These are phyloP conservation scores for Pilaira anomala DNA, from an alignment of 192 early-diverging fungal genomes.

Conservation along the genomic window DNA sequence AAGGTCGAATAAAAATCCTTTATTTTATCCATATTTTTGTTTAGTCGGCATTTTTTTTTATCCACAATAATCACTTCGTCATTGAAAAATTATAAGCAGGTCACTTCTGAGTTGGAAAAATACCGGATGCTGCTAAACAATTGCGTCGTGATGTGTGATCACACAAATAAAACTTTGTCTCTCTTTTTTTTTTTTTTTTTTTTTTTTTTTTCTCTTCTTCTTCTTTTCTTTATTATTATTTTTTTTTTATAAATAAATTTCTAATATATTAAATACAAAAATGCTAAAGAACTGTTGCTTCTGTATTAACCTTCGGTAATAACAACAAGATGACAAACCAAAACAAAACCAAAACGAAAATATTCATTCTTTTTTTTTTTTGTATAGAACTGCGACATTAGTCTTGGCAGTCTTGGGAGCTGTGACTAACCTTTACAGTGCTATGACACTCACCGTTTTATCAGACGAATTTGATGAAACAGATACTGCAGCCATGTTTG, in stretches of 20 bases:
- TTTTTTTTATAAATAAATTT: too few relatives aligned
- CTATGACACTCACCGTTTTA: slow-evolving; percentile 23
- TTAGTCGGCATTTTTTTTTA: too few relatives aligned
- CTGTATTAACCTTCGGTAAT: slow-evolving; percentile 33
- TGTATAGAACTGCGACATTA: slow-evolving; percentile 30
- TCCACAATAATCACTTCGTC: too few relatives aligned
- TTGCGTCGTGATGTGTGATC: too few relatives aligned
- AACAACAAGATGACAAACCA: background rate
- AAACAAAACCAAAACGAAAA: background rate
- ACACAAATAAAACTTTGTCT: too few relatives aligned
- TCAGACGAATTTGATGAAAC: slow-evolving; percentile 18
- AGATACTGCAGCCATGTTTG: slow-evolving; percentile 17
- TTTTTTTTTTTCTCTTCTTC: background rate
- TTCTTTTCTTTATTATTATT: slow-evolving; percentile 17
- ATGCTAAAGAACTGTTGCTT: slow-evolving; percentile 32
- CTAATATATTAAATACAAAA: slow-evolving; percentile 14
- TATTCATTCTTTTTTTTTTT: background rate
- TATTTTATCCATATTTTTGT: too few relatives aligned
- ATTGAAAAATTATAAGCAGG: too few relatives aligned
- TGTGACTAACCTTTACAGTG: slow-evolving; percentile 28
- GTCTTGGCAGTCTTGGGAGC: slow-evolving; percentile 26
- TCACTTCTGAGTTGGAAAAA: too few relatives aligned
- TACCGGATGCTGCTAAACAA: too few relatives aligned
- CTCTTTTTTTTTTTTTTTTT: background rate
- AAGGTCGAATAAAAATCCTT: too few relatives aligned